Evolutionary conservation across 176 grass and related monocot species (phyloP).

Genomic region (Oryza meridionalis): DNA sequence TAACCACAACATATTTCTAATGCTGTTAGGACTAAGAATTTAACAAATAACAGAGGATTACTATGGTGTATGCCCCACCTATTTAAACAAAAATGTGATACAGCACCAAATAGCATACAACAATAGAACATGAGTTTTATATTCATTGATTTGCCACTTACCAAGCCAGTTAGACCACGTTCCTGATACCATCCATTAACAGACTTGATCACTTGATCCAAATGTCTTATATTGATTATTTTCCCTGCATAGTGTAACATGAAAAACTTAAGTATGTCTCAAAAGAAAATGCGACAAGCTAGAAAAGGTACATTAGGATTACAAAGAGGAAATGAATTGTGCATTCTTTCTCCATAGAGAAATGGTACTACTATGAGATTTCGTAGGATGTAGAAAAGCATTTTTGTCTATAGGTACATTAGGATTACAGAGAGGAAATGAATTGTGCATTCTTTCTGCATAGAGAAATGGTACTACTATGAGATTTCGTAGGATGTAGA

Average conservation of each 20-base stretch:
- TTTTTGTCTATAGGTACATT: no score
- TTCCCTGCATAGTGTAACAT: constrained; percentile 79
- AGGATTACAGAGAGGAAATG: no score
- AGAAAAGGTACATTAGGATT: constrained; percentile 14
- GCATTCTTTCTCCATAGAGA: constrained; percentile 15
- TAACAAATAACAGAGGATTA: constrained; percentile 12
- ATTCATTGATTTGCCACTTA: constrained; percentile 37
- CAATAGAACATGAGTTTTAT: constrained; percentile 8
- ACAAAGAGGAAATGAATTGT: neutral
- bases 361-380: constrained; percentile 14
- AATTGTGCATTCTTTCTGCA: no score
- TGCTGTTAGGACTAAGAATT: constrained; percentile 14
- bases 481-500: neutral
- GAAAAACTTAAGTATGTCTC: constrained; percentile 29
- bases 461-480: neutral
- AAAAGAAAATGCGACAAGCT: neutral
- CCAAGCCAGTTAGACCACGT: constrained; percentile 77
- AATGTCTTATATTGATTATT: constrained; percentile 94
- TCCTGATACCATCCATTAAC: constrained; percentile 89
- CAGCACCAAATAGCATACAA: neutral
- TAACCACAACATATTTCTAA: neutral
- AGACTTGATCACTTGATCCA: constrained; percentile 88
- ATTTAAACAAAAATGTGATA: constrained; percentile 15
- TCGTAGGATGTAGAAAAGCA: neutral
- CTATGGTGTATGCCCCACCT: constrained; percentile 13